These are phyloP conservation scores for Epicoccum nigrum DNA, from an alignment of 2,329 filamentous ascomycete genomes.

Conservation along the genomic window DNA sequence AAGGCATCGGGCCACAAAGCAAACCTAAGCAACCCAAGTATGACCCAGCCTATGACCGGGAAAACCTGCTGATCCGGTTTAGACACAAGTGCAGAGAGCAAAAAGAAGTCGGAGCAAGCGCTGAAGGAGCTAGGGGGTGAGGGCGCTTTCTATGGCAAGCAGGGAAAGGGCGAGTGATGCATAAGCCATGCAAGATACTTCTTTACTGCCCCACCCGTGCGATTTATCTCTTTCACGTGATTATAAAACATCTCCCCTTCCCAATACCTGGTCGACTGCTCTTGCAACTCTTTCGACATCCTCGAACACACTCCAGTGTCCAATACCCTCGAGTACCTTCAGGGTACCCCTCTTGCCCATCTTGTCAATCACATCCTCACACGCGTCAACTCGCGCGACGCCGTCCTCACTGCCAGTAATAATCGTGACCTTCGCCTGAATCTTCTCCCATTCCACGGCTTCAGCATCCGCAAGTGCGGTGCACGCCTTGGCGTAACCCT, in stretches of 20 bases:
- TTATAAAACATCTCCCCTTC: not conserved
- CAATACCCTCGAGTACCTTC: conserved; percentile 50
- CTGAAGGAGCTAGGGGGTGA: conserved; percentile 54
- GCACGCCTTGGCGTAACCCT: conserved; percentile 63
- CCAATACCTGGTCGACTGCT: conserved; percentile 29
- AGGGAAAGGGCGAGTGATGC: conserved; percentile 51
- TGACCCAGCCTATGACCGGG: not conserved
- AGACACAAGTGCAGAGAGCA: conserved; percentile 42
- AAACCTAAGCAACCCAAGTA: conserved; percentile 56
- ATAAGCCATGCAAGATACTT: no score
- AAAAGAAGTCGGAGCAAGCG: conserved; percentile 52
- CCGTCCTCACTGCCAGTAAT: conserved; percentile 57
- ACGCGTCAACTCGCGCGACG: conserved; percentile 48
- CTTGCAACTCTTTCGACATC: conserved; percentile 47
- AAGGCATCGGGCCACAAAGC: conserved; percentile 52
- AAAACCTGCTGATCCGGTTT: not conserved
- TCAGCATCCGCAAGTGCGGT: conserved; percentile 54
- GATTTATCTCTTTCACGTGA: no score
- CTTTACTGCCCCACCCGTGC: no score
- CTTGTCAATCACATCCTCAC: conserved; percentile 39
- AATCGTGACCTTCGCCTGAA: conserved; percentile 40
- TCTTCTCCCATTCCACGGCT: conserved; percentile 41
- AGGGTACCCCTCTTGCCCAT: conserved; percentile 37
- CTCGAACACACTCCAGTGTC: conserved; percentile 61
- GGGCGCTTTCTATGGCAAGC: conserved; percentile 51